Evolutionary conservation across 164 flowering plant species (phyloP).

Genomic region (Piper betle): DNA sequence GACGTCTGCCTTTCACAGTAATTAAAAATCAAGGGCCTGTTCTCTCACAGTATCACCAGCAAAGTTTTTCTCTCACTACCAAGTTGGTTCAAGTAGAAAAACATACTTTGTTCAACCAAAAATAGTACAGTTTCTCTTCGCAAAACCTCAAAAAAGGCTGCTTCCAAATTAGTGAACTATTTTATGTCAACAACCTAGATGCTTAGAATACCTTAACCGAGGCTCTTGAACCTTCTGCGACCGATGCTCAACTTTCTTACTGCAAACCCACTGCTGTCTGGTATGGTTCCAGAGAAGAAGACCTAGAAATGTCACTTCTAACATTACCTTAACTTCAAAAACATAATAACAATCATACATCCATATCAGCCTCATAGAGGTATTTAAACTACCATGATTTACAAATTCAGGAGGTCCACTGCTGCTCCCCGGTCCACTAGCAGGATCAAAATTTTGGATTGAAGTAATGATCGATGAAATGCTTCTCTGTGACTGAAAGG

Average conservation of each 20-base stretch:
- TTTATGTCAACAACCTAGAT: too few species aligned
- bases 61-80: too few species aligned
- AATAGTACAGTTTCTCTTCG: too few species aligned
- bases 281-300: slow-evolving; percentile 58
- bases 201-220: slow-evolving; percentile 32
- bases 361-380: background rate
- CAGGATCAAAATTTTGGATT: slow-evolving; percentile 27
- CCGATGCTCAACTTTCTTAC: slow-evolving; percentile 17
- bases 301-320: slow-evolving; percentile 22
- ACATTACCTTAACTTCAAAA: background rate
- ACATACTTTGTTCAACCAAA: too few species aligned
- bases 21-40: too few species aligned
- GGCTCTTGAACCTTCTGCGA: slow-evolving; percentile 29
- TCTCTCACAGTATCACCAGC: too few species aligned
- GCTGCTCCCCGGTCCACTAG: slow-evolving; percentile 22
- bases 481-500: slow-evolving; percentile 62
- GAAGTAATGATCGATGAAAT: slow-evolving; percentile 53
- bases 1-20: too few species aligned
- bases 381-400: slow-evolving; percentile 46
- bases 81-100: too few species aligned
- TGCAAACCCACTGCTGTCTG: slow-evolving; percentile 60
- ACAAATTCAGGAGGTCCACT: slow-evolving; percentile 48
- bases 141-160: too few species aligned
- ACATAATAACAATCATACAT: background rate
- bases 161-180: too few species aligned